Conservation (phyloP, 768 basidiomycete species). For the Rhizopogon vesiculosus region DNA sequence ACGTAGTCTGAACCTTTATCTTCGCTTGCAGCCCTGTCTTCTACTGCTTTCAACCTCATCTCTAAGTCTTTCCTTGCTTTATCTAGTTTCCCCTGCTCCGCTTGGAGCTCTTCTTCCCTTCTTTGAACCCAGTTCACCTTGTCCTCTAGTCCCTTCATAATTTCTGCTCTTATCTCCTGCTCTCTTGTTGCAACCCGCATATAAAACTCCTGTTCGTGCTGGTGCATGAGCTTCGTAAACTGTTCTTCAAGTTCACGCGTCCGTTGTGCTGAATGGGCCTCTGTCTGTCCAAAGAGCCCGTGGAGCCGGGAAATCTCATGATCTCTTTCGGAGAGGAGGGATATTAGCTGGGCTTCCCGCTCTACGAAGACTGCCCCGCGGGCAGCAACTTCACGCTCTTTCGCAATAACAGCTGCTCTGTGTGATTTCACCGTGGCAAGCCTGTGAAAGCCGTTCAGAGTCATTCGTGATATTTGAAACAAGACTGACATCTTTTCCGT, state of each 20-base stretch:
- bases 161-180: constrained; percentile 45
- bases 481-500: constrained; percentile 68
- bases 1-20: constrained; percentile 6
- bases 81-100: constrained; percentile 47
- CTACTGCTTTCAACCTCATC: constrained; percentile 37
- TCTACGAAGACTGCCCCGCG: constrained; percentile 54
- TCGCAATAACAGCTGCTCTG: constrained; percentile 46
- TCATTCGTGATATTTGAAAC: not conserved
- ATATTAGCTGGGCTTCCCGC: constrained; percentile 46
- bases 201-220: constrained; percentile 58
- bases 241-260: constrained; percentile 57
- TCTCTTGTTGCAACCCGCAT: constrained; percentile 56
- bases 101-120: constrained; percentile 49
- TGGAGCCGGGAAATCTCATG: constrained; percentile 51
- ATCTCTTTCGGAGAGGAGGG: constrained; percentile 53
- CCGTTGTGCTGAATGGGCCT: constrained; percentile 38
- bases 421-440: constrained; percentile 61
- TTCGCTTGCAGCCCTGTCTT: constrained; percentile 28
- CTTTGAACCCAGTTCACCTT: constrained; percentile 43
- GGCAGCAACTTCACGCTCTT: constrained; percentile 59
- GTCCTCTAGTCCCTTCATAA: constrained; percentile 34
- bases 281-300: constrained; percentile 33
- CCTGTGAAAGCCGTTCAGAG: constrained; percentile 30
- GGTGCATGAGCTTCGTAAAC: constrained; percentile 65
- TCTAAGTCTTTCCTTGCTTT: constrained; percentile 46